phyloP scores from a whole-genome alignment of 768 basidiomycete genomes.

The Cystobasidiopsis lactophilus region DNA sequence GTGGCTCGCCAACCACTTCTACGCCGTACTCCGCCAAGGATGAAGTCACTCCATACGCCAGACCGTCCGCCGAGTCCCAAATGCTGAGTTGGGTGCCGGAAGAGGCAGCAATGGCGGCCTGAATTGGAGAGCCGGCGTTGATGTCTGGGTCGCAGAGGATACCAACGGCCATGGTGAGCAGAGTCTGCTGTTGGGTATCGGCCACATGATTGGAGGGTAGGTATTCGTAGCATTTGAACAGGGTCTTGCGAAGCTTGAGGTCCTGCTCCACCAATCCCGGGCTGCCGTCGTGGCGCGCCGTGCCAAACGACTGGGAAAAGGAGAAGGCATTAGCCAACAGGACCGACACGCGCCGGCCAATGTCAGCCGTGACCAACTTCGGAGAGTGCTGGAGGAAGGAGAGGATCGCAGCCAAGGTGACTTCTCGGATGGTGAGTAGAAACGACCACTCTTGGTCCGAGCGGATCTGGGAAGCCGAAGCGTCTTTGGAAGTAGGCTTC shows the following conservation, averaged over 20 bases:
- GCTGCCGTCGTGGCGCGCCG: neutral
- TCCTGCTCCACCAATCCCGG: conserved; percentile 46
- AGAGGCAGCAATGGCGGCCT: conserved; percentile 74
- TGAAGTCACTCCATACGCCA: conserved; percentile 72
- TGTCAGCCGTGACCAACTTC: conserved; percentile 65
- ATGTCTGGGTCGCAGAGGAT: conserved; percentile 73
- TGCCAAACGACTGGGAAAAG: conserved; percentile 64
- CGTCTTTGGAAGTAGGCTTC: conserved; percentile 78
- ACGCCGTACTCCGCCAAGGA: conserved; percentile 22
- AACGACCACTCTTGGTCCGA: conserved; percentile 69
- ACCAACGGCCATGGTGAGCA: conserved; percentile 58
- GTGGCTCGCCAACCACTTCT: conserved; percentile 5
- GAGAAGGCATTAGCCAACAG: conserved; percentile 71
- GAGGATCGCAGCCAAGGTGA: conserved; percentile 66
- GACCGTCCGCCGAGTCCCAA: conserved; percentile 72
- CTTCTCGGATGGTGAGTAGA: conserved; percentile 70
- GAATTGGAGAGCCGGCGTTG: conserved; percentile 53
- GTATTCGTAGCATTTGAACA: conserved; percentile 70
- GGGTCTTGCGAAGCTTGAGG: conserved; percentile 54
- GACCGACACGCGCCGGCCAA: conserved; percentile 65
- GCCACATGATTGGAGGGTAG: conserved; percentile 55
- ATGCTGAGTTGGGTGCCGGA: conserved; percentile 61
- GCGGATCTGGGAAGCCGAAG: conserved; percentile 36
- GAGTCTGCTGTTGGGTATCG: conserved; percentile 53
- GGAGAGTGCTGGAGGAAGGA: conserved; percentile 55